phyloP scores from a whole-genome alignment of 805 yeast species.

The Candida railenensis region DNA sequence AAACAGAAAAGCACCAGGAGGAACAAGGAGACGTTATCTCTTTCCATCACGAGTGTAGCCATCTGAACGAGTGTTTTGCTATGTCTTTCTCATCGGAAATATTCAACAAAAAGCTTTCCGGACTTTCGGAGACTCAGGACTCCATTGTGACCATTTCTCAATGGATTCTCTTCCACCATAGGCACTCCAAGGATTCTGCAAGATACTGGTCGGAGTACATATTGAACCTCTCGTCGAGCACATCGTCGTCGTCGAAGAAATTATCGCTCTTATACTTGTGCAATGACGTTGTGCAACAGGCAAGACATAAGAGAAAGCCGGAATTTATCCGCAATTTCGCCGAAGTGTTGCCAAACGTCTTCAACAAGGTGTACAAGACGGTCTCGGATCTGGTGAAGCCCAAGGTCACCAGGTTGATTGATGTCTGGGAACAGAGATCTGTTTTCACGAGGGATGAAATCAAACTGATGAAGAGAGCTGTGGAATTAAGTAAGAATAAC shows the following conservation, averaged over 20 bases:
- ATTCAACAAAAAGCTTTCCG: constrained; percentile 33
- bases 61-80: background rate
- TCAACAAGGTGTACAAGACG: constrained; percentile 28
- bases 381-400: constrained; percentile 40
- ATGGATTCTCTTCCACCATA: constrained; percentile 47
- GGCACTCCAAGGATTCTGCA: constrained; percentile 36
- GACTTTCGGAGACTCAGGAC: constrained; percentile 45
- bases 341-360: constrained; percentile 41
- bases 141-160: constrained; percentile 45
- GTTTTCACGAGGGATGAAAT: constrained; percentile 39
- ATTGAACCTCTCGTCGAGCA: constrained; percentile 7
- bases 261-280: constrained; percentile 66
- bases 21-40: no score
- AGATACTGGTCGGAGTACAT: constrained; percentile 35
- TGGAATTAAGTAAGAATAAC: constrained; percentile 18
- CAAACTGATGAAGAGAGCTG: constrained; percentile 22
- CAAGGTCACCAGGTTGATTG: constrained; percentile 50
- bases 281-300: constrained; percentile 81
- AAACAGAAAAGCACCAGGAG: no score
- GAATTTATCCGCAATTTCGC: constrained; percentile 63
- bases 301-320: constrained; percentile 57
- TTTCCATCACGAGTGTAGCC: no score
- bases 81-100: constrained; percentile 41
- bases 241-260: constrained; percentile 30
- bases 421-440: constrained; percentile 57